Evolutionary conservation across 192 early-diverging fungal species (phyloP).

Genomic region (Linnemannia schmuckeri): DNA sequence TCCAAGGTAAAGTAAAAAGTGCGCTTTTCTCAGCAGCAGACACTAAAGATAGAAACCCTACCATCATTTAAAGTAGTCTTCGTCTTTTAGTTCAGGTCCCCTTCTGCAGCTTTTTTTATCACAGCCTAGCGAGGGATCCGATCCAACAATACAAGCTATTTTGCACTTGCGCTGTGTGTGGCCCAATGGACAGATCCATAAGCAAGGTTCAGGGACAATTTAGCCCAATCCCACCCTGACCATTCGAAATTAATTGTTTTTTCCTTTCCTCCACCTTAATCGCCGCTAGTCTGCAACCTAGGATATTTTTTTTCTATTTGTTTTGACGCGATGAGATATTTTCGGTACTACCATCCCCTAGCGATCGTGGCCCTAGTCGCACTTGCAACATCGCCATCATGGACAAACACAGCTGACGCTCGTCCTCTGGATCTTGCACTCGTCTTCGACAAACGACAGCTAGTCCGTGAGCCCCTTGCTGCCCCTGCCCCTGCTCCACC

Average conservation of each 20-base stretch:
- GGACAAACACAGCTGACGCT: not conserved
- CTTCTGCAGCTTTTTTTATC: not conserved
- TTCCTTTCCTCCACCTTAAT: not conserved
- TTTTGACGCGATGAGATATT: conserved; percentile 6
- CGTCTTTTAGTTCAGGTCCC: not conserved
- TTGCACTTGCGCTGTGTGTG: not conserved
- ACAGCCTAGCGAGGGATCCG: not conserved
- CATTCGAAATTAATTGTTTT: not conserved
- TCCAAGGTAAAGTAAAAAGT: not conserved
- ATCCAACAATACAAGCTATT: not conserved
- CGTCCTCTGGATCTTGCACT: not conserved
- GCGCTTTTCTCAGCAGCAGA: not conserved
- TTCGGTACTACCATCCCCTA: conserved; percentile 9
- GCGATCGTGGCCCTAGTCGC: conserved; percentile 15
- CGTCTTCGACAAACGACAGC: not conserved
- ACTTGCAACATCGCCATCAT: not conserved
- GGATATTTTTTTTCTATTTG: not conserved
- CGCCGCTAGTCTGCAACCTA: not conserved
- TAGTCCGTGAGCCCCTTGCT: not conserved
- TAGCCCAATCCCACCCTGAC: not conserved
- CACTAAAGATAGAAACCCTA: not conserved
- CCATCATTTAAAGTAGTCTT: not conserved
- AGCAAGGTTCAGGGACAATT: conserved; percentile 8
- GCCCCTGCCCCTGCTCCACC: not conserved
- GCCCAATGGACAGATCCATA: not conserved